These are phyloP conservation scores for Penicillium sp. DNA, from an alignment of 2,329 filamentous ascomycete species.

Conservation along the genomic window DNA sequence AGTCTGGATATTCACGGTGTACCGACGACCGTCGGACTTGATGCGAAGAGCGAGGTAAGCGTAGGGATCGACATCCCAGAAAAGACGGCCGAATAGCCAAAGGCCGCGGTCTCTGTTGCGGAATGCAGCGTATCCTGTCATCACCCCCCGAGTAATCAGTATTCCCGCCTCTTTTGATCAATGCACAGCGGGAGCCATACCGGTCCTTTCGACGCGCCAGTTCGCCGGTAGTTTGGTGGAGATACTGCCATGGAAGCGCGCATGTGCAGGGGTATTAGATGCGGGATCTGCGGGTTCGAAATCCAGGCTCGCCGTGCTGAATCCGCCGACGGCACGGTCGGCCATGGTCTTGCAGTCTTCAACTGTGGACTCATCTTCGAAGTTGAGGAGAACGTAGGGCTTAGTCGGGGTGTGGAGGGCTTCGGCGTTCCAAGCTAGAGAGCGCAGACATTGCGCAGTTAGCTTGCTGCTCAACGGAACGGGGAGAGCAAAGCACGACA, in stretches of 20 bases:
- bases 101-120: constrained; percentile 74
- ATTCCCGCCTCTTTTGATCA: background rate
- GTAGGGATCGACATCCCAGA: constrained; percentile 92
- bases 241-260: constrained; percentile 83
- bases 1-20: constrained; percentile 94
- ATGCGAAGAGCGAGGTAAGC: constrained; percentile 82
- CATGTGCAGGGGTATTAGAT: constrained; percentile 60
- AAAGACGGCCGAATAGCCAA: constrained; percentile 80
- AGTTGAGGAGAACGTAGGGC: constrained; percentile 43
- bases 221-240: constrained; percentile 79
- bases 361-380: constrained; percentile 40
- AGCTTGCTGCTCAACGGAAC: constrained; percentile 8
- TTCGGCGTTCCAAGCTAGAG: constrained; percentile 46
- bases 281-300: constrained; percentile 55
- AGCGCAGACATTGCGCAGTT: background rate
- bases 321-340: constrained; percentile 84
- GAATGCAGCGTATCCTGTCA: constrained; percentile 84
- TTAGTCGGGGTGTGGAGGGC: constrained; percentile 39
- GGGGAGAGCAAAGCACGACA: background rate
- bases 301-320: constrained; percentile 73
- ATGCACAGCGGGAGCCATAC: constrained; percentile 22
- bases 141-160: constrained; percentile 2
- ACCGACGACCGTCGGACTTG: constrained; percentile 86
- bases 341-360: constrained; percentile 71
- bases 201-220: constrained; percentile 46